These are phyloP conservation scores for Hypoxylon trugodes DNA, from an alignment of 495 filamentous ascomycete species.

Conservation along the genomic window DNA sequence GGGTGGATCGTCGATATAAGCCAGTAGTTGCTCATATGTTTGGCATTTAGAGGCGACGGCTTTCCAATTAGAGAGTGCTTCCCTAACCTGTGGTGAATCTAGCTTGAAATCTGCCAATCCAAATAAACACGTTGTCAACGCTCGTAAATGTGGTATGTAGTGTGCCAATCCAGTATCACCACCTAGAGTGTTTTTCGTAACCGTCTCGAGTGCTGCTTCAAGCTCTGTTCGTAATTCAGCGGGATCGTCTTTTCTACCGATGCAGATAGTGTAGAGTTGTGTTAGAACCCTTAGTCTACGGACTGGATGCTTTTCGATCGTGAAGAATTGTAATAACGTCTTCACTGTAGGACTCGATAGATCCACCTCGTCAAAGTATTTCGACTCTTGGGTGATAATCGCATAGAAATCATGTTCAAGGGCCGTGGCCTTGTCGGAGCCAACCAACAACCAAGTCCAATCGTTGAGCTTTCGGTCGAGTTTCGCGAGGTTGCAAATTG, in stretches of 20 bases:
- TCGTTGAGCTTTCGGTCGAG: constrained; percentile 55
- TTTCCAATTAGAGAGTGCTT: constrained; percentile 61
- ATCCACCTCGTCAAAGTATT: constrained; percentile 38
- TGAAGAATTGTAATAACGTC: constrained; percentile 52
- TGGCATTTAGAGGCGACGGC: constrained; percentile 57
- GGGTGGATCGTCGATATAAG: constrained; percentile 67
- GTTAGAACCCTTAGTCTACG: constrained; percentile 54
- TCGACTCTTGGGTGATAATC: constrained; percentile 44
- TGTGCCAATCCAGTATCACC: constrained; percentile 63
- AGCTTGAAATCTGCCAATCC: constrained; percentile 63
- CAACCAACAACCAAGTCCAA: constrained; percentile 54
- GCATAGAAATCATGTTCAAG: constrained; percentile 59
- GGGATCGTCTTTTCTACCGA: constrained; percentile 45
- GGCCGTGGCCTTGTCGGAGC: constrained; percentile 55
- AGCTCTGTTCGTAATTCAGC: constrained; percentile 45
- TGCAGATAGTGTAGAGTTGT: constrained; percentile 45
- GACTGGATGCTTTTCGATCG: constrained; percentile 53
- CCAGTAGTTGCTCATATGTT: constrained; percentile 60
- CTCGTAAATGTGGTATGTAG: constrained; percentile 66
- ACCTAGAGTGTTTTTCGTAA: constrained; percentile 46
- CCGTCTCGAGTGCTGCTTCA: constrained; percentile 49
- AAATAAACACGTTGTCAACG: constrained; percentile 60
- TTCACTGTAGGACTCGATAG: constrained; percentile 50
- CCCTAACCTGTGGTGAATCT: constrained; percentile 56
- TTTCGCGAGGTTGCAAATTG: constrained; percentile 55